These are phyloP conservation scores for Auriscalpium microsporum DNA, from an alignment of 768 basidiomycete genomes.

Conservation along the genomic window DNA sequence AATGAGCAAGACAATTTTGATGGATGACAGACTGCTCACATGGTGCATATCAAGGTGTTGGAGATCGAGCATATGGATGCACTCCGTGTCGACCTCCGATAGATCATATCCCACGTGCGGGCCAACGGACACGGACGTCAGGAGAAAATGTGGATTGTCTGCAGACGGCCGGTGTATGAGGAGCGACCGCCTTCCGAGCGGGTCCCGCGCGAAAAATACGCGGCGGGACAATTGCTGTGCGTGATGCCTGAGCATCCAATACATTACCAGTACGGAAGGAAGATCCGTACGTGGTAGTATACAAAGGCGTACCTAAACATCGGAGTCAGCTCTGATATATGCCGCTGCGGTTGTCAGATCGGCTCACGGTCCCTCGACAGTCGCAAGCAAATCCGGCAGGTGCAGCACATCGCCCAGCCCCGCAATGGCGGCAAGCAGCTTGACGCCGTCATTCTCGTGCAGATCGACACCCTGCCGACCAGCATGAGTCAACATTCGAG, in stretches of 20 bases:
- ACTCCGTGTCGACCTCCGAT: slow-evolving; percentile 53
- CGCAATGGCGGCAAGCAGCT: slow-evolving; percentile 32
- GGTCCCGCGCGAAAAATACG: slow-evolving; percentile 74
- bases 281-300: slow-evolving; percentile 56
- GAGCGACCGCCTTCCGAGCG: slow-evolving; percentile 80
- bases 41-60: slow-evolving; percentile 10
- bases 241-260: neutral
- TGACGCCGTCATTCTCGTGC: slow-evolving; percentile 67
- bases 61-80: slow-evolving; percentile 49
- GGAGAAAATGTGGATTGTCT: slow-evolving; percentile 42
- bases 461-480: slow-evolving; percentile 29
- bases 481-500: slow-evolving; percentile 19
- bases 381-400: slow-evolving; percentile 45
- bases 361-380: slow-evolving; percentile 77
- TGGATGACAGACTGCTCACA: neutral
- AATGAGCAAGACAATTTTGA: too few species aligned
- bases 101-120: slow-evolving; percentile 36
- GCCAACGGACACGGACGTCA: slow-evolving; percentile 61
- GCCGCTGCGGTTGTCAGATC: neutral
- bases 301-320: slow-evolving; percentile 65
- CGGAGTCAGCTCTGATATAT: slow-evolving; percentile 1
- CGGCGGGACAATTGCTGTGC: slow-evolving; percentile 33
- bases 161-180: slow-evolving; percentile 54
- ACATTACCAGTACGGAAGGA: neutral
- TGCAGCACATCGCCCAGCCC: slow-evolving; percentile 23